Evolutionary conservation across 495 filamentous ascomycete genomes (phyloP), one percentile per base, ranked within the genome.

Genomic region (Achaetomiella virescens): DNA sequence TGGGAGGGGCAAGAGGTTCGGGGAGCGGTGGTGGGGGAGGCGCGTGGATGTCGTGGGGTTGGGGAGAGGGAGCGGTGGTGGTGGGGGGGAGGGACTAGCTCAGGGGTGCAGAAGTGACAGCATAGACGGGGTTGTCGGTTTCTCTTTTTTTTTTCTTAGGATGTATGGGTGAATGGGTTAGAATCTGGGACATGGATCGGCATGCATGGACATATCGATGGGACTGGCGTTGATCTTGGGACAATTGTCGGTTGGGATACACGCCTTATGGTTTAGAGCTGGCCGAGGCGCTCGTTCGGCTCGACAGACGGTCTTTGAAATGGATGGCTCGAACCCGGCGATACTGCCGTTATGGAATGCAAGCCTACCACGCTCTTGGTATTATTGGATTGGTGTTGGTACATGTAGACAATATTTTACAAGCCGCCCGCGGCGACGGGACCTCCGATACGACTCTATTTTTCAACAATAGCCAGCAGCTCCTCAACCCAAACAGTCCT

Each of bases 11-110:
- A 41, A 50, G 9, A 7, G 48, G 24, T 35, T 21, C 31, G 33
- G 8, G 2, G 48, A 52, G 48, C 36, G 42, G 17, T n/a, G 41
- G 49, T 7, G 21, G 27, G 46, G 63, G 69, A 20, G 76, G 77
- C 3, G 69, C 75, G 2, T 85, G 83, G 84, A 75, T 84, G 70
- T 77, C 81, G 7, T 84, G 83, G 76, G 76, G 71, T 40, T 84
- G 82, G 82, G 74, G 73, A 9, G 5, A 9, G 27, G 27, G 9
- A 9, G 27, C 1, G 62, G 48, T 4, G 27, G 50, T 6, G 48
- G 51, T 15, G 52, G 53, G 5, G 35, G 64, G 63, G 25, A 61
- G 46, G 55, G n/a, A n/a, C n/a, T n/a, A 70, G 67, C 55, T 66
- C 68, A 6, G 61, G 64, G 6, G 35, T 72, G 15, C 61, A 74